A percentile compares a stretch with the other conserved stretches of the same genome.
These are phyloP conservation scores for Aegilops longissima DNA, from an alignment of 176 grass and related monocot genomes.

Conservation along the genomic window DNA sequence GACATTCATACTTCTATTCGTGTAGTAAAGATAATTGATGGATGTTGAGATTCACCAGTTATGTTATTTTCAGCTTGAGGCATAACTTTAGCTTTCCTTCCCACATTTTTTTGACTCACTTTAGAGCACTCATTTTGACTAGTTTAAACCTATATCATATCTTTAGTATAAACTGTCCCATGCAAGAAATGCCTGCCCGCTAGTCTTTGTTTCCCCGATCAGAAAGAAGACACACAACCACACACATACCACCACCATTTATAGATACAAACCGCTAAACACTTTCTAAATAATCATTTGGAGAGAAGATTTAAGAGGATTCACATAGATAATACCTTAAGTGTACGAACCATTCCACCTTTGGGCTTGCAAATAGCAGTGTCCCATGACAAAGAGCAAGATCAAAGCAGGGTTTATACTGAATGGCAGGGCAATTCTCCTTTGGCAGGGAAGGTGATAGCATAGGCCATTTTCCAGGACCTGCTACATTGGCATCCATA, in stretches of 20 bases:
- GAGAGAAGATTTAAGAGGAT: not conserved
- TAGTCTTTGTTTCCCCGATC: not conserved
- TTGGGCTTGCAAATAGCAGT: constrained; percentile 10
- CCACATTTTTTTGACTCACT: not conserved
- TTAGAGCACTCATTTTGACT: not conserved
- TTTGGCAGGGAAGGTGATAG: constrained; percentile 54
- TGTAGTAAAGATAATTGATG: not conserved
- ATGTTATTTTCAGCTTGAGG: not conserved
- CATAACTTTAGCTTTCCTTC: not conserved
- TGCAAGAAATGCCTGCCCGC: not conserved
- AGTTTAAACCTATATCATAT: not conserved
- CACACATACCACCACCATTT: not conserved
- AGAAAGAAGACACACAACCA: not conserved
- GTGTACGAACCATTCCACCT: not conserved
- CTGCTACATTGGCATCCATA: constrained; percentile 35
- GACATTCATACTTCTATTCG: not conserved
- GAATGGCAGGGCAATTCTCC: constrained; percentile 96
- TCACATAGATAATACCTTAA: constrained; percentile 22
- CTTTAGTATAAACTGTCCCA: not conserved
- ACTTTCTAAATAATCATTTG: not conserved
- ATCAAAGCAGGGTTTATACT: constrained; percentile 29
- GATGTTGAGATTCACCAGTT: not conserved
- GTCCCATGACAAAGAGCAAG: not conserved
- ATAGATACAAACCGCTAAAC: not conserved
- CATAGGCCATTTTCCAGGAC: not conserved